These are phyloP conservation scores for Penicillium sp. DNA, from an alignment of 2,329 filamentous ascomycete genomes.

Conservation along the genomic window DNA sequence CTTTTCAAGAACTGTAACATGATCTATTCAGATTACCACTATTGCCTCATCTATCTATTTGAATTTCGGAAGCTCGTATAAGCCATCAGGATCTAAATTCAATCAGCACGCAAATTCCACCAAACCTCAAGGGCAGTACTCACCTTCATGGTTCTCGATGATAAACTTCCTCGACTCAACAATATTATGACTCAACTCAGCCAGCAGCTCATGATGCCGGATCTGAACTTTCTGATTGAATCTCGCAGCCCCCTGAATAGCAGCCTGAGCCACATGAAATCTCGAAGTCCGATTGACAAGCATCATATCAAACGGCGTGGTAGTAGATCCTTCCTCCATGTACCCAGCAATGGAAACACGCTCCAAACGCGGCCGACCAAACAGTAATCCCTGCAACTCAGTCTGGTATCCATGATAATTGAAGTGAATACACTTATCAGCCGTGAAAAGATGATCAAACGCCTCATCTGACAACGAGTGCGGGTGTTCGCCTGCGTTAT, in stretches of 20 bases:
- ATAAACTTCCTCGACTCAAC: conserved; percentile 56
- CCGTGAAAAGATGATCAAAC: conserved; percentile 60
- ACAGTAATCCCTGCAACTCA: conserved; percentile 62
- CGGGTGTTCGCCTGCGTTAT: conserved; percentile 56
- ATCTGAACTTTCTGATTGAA: conserved; percentile 51
- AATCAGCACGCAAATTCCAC: neutral
- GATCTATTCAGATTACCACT: neutral
- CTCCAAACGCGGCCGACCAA: conserved; percentile 54
- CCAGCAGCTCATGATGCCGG: conserved; percentile 47
- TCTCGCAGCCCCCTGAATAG: conserved; percentile 51
- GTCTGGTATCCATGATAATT: conserved; percentile 67
- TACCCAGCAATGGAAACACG: conserved; percentile 61
- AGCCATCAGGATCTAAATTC: conserved; percentile 51
- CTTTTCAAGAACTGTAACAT: neutral
- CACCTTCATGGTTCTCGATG: conserved; percentile 52
- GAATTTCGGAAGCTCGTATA: conserved; percentile 53
- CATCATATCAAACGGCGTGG: conserved; percentile 71
- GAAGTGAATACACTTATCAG: conserved; percentile 58
- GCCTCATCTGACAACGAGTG: conserved; percentile 55
- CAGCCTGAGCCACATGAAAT: conserved; percentile 59
- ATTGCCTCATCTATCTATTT: neutral
- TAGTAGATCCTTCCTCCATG: conserved; percentile 65
- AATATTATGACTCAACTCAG: conserved; percentile 52
- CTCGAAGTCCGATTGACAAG: conserved; percentile 60
- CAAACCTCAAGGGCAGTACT: conserved; percentile 18